Base-by-base conservation (phyloP, 78 protist species). In the Paratrimastix pyriformis region DNA sequence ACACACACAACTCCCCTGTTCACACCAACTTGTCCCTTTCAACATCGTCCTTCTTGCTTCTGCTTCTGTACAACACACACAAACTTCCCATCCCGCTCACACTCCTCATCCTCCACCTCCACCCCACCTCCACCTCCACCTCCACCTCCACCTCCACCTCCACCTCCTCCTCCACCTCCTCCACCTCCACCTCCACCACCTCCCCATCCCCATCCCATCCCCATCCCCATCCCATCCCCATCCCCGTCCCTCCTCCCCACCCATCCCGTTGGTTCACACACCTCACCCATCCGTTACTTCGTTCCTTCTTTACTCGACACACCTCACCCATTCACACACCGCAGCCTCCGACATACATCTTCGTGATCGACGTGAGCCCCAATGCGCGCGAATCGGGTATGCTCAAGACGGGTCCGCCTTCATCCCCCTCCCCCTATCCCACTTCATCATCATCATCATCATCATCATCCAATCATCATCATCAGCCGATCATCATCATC, bases 311-410 rank as follows among this genome's bases (percentile, higher is more conserved):
- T 18, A 52, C 35, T 26, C 57, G 57, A 52, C 57, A 26, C 57
- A 26, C 21, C 57, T 52, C 57, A 18, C 18, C 57, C 57, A 52
- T 21, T 52, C 57, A 18, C 57, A 21, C 57, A 26, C 57, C 21
- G 57, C 21, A 76, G 74, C 80, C 84, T 9, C 83, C 86, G 2
- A 26, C 58, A 18, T 79, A 9, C 65, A 45, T 87, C 26, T 87
- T 83, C 71, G 32, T 54, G 39, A 65, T 87, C 40, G 91, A 87
- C 38, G 91, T 87, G 48, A 57, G 77, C 4, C n/a, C n/a, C n/a
- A n/a, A n/a, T n/a, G n/a, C n/a, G n/a, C n/a, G n/a, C n/a, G n/a
- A n/a, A n/a, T n/a, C n/a, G n/a, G n/a, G n/a, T n/a, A n/a, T n/a
- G n/a, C n/a, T n/a, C n/a, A n/a, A n/a, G n/a, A n/a, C n/a, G n/a